Evolutionary conservation across 305 asterid genomes (phyloP).

Genomic region (Fraxinus floribunda): DNA sequence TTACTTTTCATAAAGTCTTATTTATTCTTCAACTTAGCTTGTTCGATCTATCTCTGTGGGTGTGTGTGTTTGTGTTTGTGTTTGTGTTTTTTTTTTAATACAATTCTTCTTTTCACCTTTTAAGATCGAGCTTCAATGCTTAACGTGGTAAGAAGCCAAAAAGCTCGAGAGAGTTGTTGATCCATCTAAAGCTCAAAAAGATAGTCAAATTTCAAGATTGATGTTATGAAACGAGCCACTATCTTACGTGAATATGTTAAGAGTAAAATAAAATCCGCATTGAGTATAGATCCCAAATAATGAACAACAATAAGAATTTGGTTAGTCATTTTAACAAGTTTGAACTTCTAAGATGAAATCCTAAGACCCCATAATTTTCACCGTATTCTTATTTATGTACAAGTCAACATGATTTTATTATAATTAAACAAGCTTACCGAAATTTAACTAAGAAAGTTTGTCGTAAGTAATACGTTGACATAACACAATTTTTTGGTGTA

Average conservation of each 20-base stretch:
- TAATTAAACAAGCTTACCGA: background rate
- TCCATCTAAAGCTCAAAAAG: background rate
- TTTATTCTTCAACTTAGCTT: background rate
- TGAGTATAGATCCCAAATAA: background rate
- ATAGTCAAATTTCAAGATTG: background rate
- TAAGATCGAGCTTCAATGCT: background rate
- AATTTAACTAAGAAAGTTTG: background rate
- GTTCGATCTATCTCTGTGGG: background rate
- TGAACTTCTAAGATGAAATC: background rate
- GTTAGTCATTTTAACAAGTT: too few relatives aligned
- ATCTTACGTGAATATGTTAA: background rate
- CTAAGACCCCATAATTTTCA: too few relatives aligned
- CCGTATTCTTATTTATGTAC: background rate
- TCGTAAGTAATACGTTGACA: background rate
- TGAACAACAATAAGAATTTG: background rate
- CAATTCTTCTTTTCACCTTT: too few relatives aligned
- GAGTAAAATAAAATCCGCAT: too few relatives aligned
- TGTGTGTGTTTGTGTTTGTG: too few relatives aligned
- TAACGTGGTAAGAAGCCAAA: background rate
- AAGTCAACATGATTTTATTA: background rate
- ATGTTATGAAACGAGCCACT: background rate
- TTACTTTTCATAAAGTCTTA: too few relatives aligned
- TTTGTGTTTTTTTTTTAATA: too few relatives aligned
- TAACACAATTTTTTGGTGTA: background rate
- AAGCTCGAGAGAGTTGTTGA: background rate